Conservation (phyloP, 2,329 filamentous ascomycete species). For the Botrytis fabae region DNA sequence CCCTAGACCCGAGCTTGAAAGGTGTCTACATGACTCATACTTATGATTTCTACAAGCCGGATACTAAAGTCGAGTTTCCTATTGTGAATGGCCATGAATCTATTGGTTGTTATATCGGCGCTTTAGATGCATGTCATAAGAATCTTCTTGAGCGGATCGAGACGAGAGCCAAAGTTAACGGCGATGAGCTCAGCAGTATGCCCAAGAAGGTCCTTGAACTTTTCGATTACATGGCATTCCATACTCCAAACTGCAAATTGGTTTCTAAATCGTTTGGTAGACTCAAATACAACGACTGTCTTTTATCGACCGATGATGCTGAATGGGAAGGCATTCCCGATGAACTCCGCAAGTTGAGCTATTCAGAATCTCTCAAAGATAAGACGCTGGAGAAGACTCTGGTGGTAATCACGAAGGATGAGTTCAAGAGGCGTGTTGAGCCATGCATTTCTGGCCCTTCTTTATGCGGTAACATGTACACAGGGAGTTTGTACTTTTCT, state of each 20-base stretch:
- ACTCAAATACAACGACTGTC: constrained; percentile 11
- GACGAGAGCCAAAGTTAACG: background rate
- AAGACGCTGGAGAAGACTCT: background rate
- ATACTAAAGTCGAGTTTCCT: constrained; percentile 6
- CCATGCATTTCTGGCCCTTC: background rate
- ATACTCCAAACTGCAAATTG: constrained; percentile 13
- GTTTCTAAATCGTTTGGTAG: constrained; percentile 3
- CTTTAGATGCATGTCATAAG: constrained; percentile 11
- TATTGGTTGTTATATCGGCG: constrained; percentile 8
- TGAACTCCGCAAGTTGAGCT: background rate
- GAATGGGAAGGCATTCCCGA: background rate
- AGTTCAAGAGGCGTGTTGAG: background rate
- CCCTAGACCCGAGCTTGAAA: background rate
- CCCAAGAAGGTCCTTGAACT: background rate
- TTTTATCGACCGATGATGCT: background rate
- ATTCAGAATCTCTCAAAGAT: background rate
- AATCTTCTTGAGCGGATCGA: background rate
- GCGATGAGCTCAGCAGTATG: background rate
- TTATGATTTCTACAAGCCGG: constrained; percentile 22
- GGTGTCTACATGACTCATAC: constrained; percentile 10
- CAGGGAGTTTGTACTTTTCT: constrained; percentile 1
- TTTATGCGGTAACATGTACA: constrained; percentile 21
- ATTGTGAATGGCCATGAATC: constrained; percentile 13
- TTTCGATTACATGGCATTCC: constrained; percentile 15
- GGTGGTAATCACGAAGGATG: background rate